Evolutionary conservation across 176 grass and related monocot genomes (phyloP).

Genomic region (Rhynchospora breviuscula): DNA sequence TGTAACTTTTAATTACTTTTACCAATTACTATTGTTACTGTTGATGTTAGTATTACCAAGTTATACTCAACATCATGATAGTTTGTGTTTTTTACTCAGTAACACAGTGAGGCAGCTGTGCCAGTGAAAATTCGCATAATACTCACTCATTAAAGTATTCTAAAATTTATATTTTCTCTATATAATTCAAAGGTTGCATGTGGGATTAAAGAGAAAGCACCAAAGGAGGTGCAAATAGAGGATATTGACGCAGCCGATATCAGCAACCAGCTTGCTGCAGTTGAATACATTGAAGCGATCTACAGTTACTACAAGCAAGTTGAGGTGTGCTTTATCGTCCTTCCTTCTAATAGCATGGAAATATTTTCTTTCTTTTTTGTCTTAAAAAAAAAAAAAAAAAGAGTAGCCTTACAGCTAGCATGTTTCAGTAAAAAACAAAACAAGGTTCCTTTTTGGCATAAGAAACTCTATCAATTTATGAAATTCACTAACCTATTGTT

Average conservation of each 20-base stretch:
- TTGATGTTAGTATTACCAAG: background rate
- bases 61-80: too few species aligned
- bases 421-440: too few species aligned
- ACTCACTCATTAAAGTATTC: background rate
- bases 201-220: background rate
- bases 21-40: background rate
- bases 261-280: slow-evolving; percentile 60
- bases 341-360: too few species aligned
- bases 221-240: slow-evolving; percentile 9
- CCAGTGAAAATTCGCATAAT: background rate
- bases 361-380: too few species aligned
- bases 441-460: too few species aligned
- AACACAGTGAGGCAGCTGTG: background rate
- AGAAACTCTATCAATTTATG: too few species aligned
- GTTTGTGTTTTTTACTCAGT: too few species aligned
- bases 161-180: slow-evolving; percentile 9
- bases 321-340: slow-evolving; percentile 39
- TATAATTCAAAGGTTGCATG: slow-evolving; percentile 20
- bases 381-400: too few species aligned
- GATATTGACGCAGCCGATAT: slow-evolving; percentile 60
- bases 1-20: background rate
- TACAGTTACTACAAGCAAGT: slow-evolving; percentile 64
- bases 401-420: too few species aligned
- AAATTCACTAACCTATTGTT: background rate
- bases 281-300: slow-evolving; percentile 71